Evolutionary conservation across 2,329 filamentous ascomycete species (phyloP), one percentile per base, ranked within the genome.

Genomic region (Diaporthe vexans): DNA sequence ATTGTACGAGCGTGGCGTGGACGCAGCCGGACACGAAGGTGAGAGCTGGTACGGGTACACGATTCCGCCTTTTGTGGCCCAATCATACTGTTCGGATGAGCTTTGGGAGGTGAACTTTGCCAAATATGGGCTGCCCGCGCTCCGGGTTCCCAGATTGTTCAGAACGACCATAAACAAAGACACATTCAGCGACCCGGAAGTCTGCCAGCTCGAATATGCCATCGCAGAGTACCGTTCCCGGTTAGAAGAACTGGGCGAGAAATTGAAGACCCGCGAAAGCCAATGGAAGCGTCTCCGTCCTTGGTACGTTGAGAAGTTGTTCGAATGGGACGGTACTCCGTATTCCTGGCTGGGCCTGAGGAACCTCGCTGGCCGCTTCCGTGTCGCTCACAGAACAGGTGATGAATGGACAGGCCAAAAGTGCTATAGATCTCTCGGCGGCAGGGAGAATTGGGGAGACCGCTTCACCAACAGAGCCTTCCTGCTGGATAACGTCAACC

Each of bases 71-170:
- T 58, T 59, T 29, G 24, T 59, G 52, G 26, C 68, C 21, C 19
- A 33, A 6, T 17, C 17, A 4, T 71, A 59, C 13, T 8, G 26
- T 26, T 46, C 51, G 68, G 40, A 57, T 24, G 26, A 59, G 17
- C 57, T 71, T 24, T 59, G 68, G 68, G 7, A 13, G 11, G 7
- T 1, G 4, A 9, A 15, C 13, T 40, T 71, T 17, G 2, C 11
- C 19, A 57, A 59, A 48, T 58, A 71, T 21, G 68, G 68, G 24
- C 24, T 71, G 54, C 26, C 37, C 9, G 68, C 54, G 10, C 68
- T 71, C 17, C 24, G n/a, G 17, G 10, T 46, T 56, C 68, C 68
- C 26, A 71, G 26, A 24, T 43, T 71, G 13, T 13, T 59, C 26
- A 35, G 17, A 24, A 52, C 21, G 24, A 4, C 2, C 19, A 5